Percentiles rank a stretch among this genome's conserved stretches.
phyloP scores from a whole-genome alignment of 2,329 filamentous ascomycete species.

The Trichoderma aggressivum region DNA sequence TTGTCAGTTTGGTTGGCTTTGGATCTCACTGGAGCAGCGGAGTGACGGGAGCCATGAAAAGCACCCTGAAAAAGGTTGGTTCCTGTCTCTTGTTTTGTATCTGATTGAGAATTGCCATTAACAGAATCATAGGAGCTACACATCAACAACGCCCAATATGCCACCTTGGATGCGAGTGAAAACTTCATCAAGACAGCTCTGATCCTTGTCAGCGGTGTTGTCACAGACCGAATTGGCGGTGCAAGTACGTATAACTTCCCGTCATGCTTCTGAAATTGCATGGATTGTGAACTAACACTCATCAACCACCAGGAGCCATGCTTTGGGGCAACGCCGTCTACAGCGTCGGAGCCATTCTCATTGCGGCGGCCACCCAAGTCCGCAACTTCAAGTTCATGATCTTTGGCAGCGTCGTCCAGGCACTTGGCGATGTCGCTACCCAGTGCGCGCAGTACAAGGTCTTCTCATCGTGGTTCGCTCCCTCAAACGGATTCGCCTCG shows the following conservation, averaged over 20 bases:
- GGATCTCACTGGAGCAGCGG: slow-evolving; percentile 59
- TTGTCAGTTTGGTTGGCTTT: slow-evolving; percentile 48
- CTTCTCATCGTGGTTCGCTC: slow-evolving; percentile 63
- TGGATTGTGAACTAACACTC: background rate
- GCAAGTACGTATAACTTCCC: slow-evolving; percentile 38
- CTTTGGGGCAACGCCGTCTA: slow-evolving; percentile 61
- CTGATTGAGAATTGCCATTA: background rate
- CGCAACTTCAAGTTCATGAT: slow-evolving; percentile 61
- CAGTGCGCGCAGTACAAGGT: slow-evolving; percentile 64
- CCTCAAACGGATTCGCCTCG: slow-evolving; percentile 58
- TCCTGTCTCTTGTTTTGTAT: background rate
- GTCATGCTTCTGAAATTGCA: background rate
- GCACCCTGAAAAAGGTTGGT: slow-evolving; percentile 52
- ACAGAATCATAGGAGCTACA: slow-evolving; percentile 41
- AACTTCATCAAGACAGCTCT: slow-evolving; percentile 59
- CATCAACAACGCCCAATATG: slow-evolving; percentile 59
- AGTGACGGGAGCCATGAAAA: slow-evolving; percentile 59
- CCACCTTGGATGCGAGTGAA: slow-evolving; percentile 57
- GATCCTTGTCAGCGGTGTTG: slow-evolving; percentile 51
- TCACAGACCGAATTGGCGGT: slow-evolving; percentile 58
- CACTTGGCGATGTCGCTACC: slow-evolving; percentile 61
- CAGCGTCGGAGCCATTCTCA: slow-evolving; percentile 54
- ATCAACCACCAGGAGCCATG: slow-evolving; percentile 41
- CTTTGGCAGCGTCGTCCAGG: slow-evolving; percentile 50
- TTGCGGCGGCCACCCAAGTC: slow-evolving; percentile 54